phyloP scores from a whole-genome alignment of 2,329 filamentous ascomycete species.

The Aureobasidium mangrovei region DNA sequence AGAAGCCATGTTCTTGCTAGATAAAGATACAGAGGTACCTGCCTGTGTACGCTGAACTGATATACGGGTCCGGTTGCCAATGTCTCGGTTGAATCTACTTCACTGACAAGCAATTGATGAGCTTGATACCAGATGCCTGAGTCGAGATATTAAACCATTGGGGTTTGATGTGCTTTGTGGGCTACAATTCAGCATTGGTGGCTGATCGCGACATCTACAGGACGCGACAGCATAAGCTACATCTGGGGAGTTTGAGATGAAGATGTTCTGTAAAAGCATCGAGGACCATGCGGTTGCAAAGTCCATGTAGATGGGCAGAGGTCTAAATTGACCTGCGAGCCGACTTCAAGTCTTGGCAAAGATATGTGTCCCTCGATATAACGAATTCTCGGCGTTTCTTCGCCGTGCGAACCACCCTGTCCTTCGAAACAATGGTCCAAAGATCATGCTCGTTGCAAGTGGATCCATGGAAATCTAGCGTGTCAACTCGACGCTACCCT shows the following conservation, averaged over 20 bases:
- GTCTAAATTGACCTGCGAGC: too few relatives aligned
- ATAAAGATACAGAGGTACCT: too few relatives aligned
- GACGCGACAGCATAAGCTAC: constrained; percentile 1
- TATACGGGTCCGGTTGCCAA: too few relatives aligned
- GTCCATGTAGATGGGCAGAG: too few relatives aligned
- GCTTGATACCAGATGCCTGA: background rate
- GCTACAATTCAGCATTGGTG: background rate
- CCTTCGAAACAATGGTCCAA: background rate
- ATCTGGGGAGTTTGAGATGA: background rate
- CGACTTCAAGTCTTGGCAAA: too few relatives aligned
- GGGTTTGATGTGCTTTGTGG: background rate
- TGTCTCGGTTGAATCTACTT: too few relatives aligned
- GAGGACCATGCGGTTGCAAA: too few relatives aligned
- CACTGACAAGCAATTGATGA: constrained; percentile 3
- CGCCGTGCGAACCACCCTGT: background rate
- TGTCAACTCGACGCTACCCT: constrained; percentile 43
- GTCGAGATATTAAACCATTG: background rate
- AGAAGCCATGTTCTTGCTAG: too few relatives aligned
- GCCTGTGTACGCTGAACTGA: too few relatives aligned
- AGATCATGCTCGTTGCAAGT: background rate
- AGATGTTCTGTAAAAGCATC: background rate
- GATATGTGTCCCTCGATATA: too few relatives aligned
- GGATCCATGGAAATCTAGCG: background rate
- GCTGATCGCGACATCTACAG: constrained; percentile 10
- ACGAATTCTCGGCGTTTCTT: too few relatives aligned